Conservation (phyloP, 139 green algal genomes). For the Tetraselmis chui region DNA sequence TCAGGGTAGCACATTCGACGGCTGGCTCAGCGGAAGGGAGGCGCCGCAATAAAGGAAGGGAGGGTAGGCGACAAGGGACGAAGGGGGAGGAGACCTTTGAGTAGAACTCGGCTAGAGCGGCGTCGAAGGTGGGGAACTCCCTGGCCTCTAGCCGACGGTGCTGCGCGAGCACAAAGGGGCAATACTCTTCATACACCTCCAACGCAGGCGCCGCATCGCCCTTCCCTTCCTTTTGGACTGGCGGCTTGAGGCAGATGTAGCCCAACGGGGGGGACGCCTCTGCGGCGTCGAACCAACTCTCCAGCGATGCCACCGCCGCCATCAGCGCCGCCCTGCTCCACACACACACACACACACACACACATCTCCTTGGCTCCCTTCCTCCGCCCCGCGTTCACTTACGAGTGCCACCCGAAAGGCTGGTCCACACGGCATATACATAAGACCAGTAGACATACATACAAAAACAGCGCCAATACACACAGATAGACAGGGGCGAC, state of each 20-base stretch:
- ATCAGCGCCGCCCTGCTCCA: slow-evolving; percentile 20
- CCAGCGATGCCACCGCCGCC: slow-evolving; percentile 18
- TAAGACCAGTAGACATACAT: no score
- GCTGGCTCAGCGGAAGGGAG: background rate
- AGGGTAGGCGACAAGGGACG: background rate
- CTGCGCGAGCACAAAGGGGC: slow-evolving; percentile 69
- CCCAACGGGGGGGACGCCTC: slow-evolving; percentile 39
- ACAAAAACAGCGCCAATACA: no score
- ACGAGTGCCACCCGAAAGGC: no score
- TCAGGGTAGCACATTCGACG: no score
- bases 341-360: no score
- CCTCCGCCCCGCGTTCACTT: no score
- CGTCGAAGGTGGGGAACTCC: slow-evolving; percentile 77
- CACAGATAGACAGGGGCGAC: no score
- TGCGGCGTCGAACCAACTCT: slow-evolving; percentile 45
- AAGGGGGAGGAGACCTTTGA: no score
- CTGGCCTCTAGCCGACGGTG: slow-evolving; percentile 14
- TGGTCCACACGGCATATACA: no score
- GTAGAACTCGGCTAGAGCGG: slow-evolving; percentile 86
- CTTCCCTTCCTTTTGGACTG: background rate
- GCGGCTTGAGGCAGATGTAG: slow-evolving; percentile 32
- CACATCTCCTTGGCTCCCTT: no score
- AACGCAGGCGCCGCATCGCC: background rate
- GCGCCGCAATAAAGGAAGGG: background rate
- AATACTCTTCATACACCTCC: slow-evolving; percentile 69